Evolutionary conservation across 192 early-diverging fungal species (phyloP).

Genomic region (Coemansia sp.): DNA sequence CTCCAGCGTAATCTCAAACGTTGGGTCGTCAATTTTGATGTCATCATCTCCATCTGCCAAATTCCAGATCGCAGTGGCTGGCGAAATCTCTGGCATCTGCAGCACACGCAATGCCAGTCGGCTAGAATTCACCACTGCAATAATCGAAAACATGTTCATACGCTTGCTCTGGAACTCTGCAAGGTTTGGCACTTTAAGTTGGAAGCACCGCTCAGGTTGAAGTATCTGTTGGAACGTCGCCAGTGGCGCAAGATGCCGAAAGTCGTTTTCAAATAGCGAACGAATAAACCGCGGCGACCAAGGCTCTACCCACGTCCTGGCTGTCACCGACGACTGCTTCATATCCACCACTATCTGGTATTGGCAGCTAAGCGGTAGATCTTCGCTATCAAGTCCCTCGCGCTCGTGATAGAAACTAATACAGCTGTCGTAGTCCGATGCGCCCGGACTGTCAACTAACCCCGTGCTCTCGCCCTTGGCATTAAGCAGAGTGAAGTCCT

Average conservation of each 20-base stretch:
- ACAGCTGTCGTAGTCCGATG: slow-evolving; percentile 44
- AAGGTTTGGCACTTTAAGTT: slow-evolving; percentile 53
- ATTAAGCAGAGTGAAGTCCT: slow-evolving; percentile 53
- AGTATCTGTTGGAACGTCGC: slow-evolving; percentile 55
- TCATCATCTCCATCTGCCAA: slow-evolving; percentile 31
- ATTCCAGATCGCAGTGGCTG: slow-evolving; percentile 37
- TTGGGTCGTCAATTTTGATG: slow-evolving; percentile 42
- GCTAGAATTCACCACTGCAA: slow-evolving; percentile 48
- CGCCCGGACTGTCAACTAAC: slow-evolving; percentile 28
- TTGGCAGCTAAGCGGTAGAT: slow-evolving; percentile 45
- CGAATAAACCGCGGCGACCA: slow-evolving; percentile 48
- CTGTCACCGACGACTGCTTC: slow-evolving; percentile 51
- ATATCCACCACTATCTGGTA: slow-evolving; percentile 54
- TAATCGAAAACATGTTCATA: slow-evolving; percentile 57
- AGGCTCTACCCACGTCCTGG: slow-evolving; percentile 52
- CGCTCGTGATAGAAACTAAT: slow-evolving; percentile 54
- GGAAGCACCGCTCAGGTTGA: slow-evolving; percentile 54
- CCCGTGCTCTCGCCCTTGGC: slow-evolving; percentile 54
- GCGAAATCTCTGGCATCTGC: slow-evolving; percentile 44
- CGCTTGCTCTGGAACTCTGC: slow-evolving; percentile 55
- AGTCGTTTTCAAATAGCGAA: slow-evolving; percentile 50
- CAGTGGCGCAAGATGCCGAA: slow-evolving; percentile 44
- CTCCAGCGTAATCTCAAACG: slow-evolving; percentile 37
- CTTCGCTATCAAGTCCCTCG: slow-evolving; percentile 47
- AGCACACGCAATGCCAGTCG: slow-evolving; percentile 43